Percentiles rank a stretch among this genome's conserved stretches.
phyloP scores from a whole-genome alignment of 345 rosid genomes.

The Ceriops zippeliana region DNA sequence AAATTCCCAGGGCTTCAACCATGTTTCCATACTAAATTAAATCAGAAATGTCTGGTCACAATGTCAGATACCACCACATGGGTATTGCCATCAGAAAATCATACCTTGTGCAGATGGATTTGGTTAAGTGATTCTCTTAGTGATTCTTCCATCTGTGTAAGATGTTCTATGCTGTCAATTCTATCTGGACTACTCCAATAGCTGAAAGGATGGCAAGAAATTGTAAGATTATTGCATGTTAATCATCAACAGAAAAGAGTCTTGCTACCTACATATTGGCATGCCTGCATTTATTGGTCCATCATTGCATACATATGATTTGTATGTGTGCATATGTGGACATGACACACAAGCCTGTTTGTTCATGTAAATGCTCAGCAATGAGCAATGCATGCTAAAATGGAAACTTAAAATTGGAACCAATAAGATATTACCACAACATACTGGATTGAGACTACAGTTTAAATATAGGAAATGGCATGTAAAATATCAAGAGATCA shows the following conservation, averaged over 20 bases:
- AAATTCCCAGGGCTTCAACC: background rate
- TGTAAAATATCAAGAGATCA: background rate
- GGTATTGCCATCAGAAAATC: background rate
- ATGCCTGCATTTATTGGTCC: too few relatives aligned
- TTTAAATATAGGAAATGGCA: background rate
- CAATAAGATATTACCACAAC: too few relatives aligned
- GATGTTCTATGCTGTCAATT: conserved; percentile 61
- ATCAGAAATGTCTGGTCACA: background rate
- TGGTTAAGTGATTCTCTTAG: conserved; percentile 57
- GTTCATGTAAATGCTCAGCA: background rate
- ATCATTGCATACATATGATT: background rate
- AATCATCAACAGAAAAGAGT: too few relatives aligned
- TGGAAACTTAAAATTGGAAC: too few relatives aligned
- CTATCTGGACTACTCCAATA: conserved; percentile 68
- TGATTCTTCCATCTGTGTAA: conserved; percentile 72
- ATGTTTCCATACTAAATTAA: background rate
- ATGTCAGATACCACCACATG: background rate
- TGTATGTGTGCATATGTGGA: too few relatives aligned
- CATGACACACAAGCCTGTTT: background rate
- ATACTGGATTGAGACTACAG: background rate
- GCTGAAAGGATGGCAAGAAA: conserved; percentile 41
- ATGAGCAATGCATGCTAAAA: too few relatives aligned
- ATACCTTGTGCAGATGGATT: conserved; percentile 57
- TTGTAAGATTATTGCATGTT: conserved; percentile 3
- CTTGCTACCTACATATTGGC: too few relatives aligned